Evolutionary conservation across 345 rosid genomes (phyloP).

Genomic region (Brassica nigra): DNA sequence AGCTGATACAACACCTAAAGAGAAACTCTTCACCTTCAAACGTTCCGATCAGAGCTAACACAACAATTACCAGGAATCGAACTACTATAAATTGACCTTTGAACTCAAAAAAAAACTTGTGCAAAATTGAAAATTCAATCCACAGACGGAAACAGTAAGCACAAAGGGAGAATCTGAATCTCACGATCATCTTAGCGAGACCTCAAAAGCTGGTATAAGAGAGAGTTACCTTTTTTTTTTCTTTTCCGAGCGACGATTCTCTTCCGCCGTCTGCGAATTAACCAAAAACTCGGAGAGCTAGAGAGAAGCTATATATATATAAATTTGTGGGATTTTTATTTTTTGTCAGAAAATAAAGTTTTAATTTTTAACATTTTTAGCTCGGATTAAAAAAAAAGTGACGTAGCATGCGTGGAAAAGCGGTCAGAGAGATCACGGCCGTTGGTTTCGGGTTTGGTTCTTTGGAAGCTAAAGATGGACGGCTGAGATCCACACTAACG

Average conservation of each 20-base stretch:
- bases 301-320: neutral
- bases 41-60: no score
- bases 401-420: no score
- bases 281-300: neutral
- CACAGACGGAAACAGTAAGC: neutral
- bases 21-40: no score
- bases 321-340: no score
- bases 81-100: no score
- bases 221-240: neutral
- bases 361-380: no score
- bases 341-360: no score
- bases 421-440: neutral
- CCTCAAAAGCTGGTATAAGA: neutral
- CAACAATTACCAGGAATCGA: no score
- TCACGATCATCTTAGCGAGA: neutral
- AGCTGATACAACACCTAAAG: neutral
- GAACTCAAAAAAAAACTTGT: no score
- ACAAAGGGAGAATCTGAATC: slow-evolving; percentile 5
- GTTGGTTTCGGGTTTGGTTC: neutral
- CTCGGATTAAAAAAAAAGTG: no score
- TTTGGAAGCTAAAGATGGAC: neutral
- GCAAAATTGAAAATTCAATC: no score
- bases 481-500: neutral
- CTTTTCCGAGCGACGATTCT: neutral
- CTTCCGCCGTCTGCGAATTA: neutral